Conservation (phyloP, 352 stramenopile genomes). For the Blastocystis sp. region DNA sequence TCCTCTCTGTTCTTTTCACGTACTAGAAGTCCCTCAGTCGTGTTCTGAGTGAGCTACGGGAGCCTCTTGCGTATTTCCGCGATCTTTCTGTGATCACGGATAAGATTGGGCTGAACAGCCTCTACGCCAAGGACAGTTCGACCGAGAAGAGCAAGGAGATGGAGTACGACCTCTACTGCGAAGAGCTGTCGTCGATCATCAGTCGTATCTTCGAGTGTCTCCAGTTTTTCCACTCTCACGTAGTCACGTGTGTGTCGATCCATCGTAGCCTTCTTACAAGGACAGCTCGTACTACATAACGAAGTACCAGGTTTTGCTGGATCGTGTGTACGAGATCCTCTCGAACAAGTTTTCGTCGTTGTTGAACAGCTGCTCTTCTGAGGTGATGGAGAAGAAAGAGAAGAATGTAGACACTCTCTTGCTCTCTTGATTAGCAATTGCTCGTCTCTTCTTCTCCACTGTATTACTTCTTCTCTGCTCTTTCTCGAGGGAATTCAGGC, state of each 20-base stretch:
- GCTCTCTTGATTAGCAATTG: neutral
- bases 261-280: conserved; percentile 1
- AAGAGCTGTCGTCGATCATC: conserved; percentile 3
- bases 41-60: neutral
- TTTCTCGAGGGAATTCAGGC: neutral
- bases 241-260: neutral
- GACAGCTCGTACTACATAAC: neutral
- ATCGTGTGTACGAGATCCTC: conserved; percentile 24
- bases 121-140: neutral
- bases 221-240: conserved; percentile 31
- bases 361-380: neutral
- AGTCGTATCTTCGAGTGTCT: conserved; percentile 39
- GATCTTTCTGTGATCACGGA: conserved; percentile 43
- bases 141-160: conserved; percentile 26
- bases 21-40: conserved; percentile 7
- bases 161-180: conserved; percentile 42
- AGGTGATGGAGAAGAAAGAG: neutral
- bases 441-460: conserved; percentile 38
- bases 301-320: neutral
- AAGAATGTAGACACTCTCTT: neutral
- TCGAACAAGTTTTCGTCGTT: conserved; percentile 17
- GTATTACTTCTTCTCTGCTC: conserved; percentile 27
- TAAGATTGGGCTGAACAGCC: conserved; percentile 37
- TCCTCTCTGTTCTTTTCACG: neutral
- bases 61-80: conserved; percentile 34